Percentiles rank a stretch among this genome's conserved stretches.
Conservation (phyloP, 768 basidiomycete genomes). For the Tremella yokohamensis region DNA sequence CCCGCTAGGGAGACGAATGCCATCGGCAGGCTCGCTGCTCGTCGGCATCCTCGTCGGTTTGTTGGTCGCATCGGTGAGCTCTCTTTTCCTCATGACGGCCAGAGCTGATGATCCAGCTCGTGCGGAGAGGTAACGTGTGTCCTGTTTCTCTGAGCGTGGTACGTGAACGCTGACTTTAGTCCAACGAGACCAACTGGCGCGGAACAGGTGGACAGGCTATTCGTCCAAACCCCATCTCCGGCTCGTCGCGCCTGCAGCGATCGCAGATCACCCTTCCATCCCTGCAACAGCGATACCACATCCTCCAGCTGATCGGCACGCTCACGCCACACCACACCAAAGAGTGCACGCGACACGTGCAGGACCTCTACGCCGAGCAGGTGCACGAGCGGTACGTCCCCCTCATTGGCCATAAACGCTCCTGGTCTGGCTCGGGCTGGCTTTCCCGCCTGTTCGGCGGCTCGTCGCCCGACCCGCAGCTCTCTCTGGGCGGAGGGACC, state of each 20-base stretch:
- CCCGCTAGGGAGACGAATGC: constrained; percentile 36
- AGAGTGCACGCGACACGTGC: constrained; percentile 80
- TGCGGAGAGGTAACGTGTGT: constrained; percentile 41
- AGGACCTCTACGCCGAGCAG: constrained; percentile 80
- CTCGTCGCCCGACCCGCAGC: constrained; percentile 14
- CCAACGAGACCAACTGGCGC: constrained; percentile 30
- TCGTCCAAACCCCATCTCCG: constrained; percentile 34
- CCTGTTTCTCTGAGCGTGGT: neutral
- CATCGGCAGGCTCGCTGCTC: constrained; percentile 44
- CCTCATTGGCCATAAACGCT: constrained; percentile 72
- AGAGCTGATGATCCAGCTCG: constrained; percentile 19
- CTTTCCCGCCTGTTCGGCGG: constrained; percentile 33
- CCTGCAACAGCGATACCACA: constrained; percentile 73
- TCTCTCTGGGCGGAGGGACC: constrained; percentile 10
- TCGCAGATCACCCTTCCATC: constrained; percentile 61
- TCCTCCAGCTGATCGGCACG: constrained; percentile 79
- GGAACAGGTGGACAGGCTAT: constrained; percentile 30
- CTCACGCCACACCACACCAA: constrained; percentile 88
- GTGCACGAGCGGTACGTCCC: constrained; percentile 77
- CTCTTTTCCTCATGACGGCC: neutral
- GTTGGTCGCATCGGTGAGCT: constrained; percentile 44
- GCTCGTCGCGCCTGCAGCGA: constrained; percentile 36
- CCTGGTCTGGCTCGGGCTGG: constrained; percentile 40
- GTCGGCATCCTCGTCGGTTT: constrained; percentile 47
- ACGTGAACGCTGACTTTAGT: constrained; percentile 15